A percentile compares a stretch with the other conserved stretches of the same genome.
These are phyloP conservation scores for Parathielavia appendiculata DNA, from an alignment of 495 filamentous ascomycete genomes.

Conservation along the genomic window DNA sequence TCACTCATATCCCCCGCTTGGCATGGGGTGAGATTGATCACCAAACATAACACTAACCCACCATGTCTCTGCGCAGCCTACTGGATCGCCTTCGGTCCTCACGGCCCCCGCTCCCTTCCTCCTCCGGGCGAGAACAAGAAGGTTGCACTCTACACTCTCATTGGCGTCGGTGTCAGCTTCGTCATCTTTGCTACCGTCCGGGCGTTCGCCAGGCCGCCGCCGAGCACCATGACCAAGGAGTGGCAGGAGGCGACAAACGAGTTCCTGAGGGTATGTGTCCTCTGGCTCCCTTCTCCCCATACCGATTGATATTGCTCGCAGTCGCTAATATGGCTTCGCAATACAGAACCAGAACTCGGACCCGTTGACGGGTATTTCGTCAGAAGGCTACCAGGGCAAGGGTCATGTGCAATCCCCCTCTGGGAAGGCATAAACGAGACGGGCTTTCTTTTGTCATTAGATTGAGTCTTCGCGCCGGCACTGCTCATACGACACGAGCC, in stretches of 20 bases:
- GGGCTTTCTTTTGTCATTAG: conserved; percentile 40
- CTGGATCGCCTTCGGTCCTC: conserved; percentile 96
- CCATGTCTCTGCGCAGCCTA: conserved; percentile 60
- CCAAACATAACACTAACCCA: conserved; percentile 9
- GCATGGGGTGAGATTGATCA: conserved; percentile 15
- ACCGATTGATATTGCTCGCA: not conserved
- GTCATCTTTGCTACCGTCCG: conserved; percentile 62
- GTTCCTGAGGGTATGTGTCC: conserved; percentile 66
- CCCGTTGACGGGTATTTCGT: conserved; percentile 81
- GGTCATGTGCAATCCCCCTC: conserved; percentile 72
- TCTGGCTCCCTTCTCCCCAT: not conserved
- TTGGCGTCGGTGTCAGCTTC: conserved; percentile 57
- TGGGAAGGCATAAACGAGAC: conserved; percentile 34
- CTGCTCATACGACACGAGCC: conserved; percentile 18
- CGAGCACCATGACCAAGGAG: conserved; percentile 89
- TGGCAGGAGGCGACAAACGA: conserved; percentile 90
- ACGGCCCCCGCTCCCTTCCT: conserved; percentile 77
- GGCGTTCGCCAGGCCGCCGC: conserved; percentile 59
- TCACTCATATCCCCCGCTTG: conserved; percentile 13
- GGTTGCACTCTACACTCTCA: conserved; percentile 62
- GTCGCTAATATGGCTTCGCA: conserved; percentile 18
- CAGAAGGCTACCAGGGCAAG: conserved; percentile 72
- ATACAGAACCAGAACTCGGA: conserved; percentile 74
- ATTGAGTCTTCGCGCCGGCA: conserved; percentile 16
- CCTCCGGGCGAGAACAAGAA: conserved; percentile 78